Percentiles rank a stretch among this genome's conserved stretches.
Conservation (phyloP, 805 yeast species). For the Candida boleticola region DNA sequence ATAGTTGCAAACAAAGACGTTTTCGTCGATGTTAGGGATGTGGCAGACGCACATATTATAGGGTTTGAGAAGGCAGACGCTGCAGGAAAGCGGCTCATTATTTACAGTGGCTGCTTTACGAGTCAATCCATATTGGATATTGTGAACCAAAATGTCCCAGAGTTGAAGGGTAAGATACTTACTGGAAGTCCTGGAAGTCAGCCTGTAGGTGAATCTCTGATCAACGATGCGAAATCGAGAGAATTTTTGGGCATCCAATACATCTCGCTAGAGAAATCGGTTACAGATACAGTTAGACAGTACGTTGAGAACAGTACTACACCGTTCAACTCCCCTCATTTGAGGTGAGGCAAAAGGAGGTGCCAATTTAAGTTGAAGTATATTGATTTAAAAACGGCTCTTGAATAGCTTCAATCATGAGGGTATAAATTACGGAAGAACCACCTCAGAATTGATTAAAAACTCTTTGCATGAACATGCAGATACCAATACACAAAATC, state of each 20-base stretch:
- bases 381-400: no score
- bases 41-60: conserved; percentile 20
- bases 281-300: conserved; percentile 18
- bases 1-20: no score
- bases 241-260: conserved; percentile 5
- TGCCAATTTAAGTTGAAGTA: no score
- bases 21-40: conserved; percentile 22
- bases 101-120: conserved; percentile 17
- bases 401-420: no score
- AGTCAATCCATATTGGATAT: conserved; percentile 23
- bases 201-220: conserved; percentile 1
- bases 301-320: conserved; percentile 14
- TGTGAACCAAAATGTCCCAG: conserved; percentile 17
- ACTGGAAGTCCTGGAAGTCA: conserved; percentile 6
- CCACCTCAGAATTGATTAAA: no score
- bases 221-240: conserved; percentile 3
- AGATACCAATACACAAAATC: no score
- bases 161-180: conserved; percentile 7
- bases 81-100: conserved; percentile 25
- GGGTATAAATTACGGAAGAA: no score
- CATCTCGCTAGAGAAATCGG: conserved; percentile 12
- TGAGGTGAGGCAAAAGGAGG: no score
- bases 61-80: conserved; percentile 16
- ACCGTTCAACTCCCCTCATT: no score
- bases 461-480: no score